A percentile compares a stretch with the other conserved stretches of the same genome.
Conservation (phyloP, 768 basidiomycete species). For the Phylloporus arenicola region DNA sequence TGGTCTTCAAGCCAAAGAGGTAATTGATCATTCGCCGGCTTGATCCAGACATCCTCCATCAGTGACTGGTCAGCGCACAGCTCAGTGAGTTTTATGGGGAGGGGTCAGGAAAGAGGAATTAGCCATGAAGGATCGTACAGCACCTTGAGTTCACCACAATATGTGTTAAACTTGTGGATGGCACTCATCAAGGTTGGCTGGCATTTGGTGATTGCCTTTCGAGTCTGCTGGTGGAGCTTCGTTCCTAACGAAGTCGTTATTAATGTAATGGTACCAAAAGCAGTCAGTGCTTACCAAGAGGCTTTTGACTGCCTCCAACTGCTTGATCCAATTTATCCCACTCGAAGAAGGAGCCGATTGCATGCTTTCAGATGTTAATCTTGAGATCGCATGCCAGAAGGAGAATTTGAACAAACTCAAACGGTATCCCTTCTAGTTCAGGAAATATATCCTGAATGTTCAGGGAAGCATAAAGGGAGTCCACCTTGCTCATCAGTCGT, state of each 20-base stretch:
- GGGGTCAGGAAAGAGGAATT: conserved; percentile 30
- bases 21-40: background rate
- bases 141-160: conserved; percentile 18
- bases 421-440: background rate
- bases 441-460: too few relatives aligned
- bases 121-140: conserved; percentile 18
- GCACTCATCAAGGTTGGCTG: conserved; percentile 2
- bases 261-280: background rate
- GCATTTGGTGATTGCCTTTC: background rate
- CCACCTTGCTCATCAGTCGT: too few relatives aligned
- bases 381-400: background rate
- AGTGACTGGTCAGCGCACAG: conserved; percentile 16
- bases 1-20: background rate
- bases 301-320: background rate
- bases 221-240: conserved; percentile 7
- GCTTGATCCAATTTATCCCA: conserved; percentile 3
- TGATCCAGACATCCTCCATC: conserved; percentile 31
- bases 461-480: background rate
- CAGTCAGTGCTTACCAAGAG: background rate
- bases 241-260: background rate
- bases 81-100: conserved; percentile 27
- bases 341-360: background rate
- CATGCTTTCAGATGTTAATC: background rate
- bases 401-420: background rate
- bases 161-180: conserved; percentile 25